These are phyloP conservation scores for Kuraishia molischiana DNA, from an alignment of 805 yeast genomes.

Conservation along the genomic window DNA sequence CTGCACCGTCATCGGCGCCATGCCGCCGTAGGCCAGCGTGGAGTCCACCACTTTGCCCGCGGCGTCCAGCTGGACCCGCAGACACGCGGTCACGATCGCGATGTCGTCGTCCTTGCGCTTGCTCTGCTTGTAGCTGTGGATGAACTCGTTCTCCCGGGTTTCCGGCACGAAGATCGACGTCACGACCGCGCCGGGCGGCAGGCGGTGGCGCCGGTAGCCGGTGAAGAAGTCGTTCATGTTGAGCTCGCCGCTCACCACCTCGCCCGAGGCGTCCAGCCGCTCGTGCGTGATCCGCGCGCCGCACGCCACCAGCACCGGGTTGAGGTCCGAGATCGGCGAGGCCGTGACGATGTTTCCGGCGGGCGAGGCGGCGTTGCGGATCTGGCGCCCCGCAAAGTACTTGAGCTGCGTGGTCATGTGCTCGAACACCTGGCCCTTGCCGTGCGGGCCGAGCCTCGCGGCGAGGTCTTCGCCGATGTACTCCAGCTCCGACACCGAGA, in stretches of 20 bases:
- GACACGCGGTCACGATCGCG: constrained; percentile 35
- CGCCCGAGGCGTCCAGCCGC: constrained; percentile 15
- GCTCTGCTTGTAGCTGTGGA: constrained; percentile 32
- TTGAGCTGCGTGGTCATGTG: constrained; percentile 31
- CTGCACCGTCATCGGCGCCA: constrained; percentile 34
- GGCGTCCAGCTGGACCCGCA: constrained; percentile 17
- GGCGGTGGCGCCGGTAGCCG: constrained; percentile 29
- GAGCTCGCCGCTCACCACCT: constrained; percentile 13
- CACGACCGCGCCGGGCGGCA: constrained; percentile 25
- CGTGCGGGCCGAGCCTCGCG: constrained; percentile 10
- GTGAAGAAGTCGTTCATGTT: constrained; percentile 29
- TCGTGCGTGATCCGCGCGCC: constrained; percentile 28
- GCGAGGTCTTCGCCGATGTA: constrained; percentile 21
- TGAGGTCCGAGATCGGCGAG: constrained; percentile 37
- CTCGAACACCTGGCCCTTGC: constrained; percentile 22
- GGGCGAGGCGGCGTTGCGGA: constrained; percentile 38
- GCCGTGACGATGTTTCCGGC: constrained; percentile 42
- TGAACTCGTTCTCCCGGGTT: constrained; percentile 23
- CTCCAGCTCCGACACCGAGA: constrained; percentile 29
- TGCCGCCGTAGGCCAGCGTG: constrained; percentile 34
- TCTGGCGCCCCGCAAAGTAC: constrained; percentile 38
- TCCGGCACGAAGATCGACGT: constrained; percentile 30
- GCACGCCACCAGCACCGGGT: constrained; percentile 33
- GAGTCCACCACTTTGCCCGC: constrained; percentile 18
- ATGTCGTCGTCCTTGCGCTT: constrained; percentile 41